Base-by-base conservation (phyloP, 129 eudicot species). In the Flaveria bidentis region DNA sequence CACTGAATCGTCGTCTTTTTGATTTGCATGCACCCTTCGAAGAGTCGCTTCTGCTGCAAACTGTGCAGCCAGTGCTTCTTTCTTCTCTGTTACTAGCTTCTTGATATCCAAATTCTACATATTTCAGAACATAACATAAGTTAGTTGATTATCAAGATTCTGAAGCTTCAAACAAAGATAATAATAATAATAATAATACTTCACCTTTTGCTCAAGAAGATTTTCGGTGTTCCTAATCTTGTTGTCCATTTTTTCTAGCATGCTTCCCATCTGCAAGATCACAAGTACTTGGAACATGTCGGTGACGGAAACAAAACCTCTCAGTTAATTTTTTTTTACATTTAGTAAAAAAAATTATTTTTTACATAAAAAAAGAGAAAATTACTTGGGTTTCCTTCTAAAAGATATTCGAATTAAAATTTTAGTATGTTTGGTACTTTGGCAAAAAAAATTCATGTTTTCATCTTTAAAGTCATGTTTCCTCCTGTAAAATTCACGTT, bases 1-100 rank as follows among this genome's bases (percentile, higher is more conserved):
- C 33, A 89, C 71, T 70, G 84, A 83, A 78, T 89, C 84, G n/a
- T 89, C 84, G 9, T 95, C 94, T 74, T 86, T 91, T 79, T 87
- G 96, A 81, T 81, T 79, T 55, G 92, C 90, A 25, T 95, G 73
- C 52, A 95, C 94, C 75, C 99, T 84, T 80, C 97, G 81, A 49
- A 95, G 94, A 45, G 97, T 84, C 67, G 96, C 93, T 82, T 95
- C 99, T 26, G 91, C 97, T 56, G 99, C 97, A 82, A 83, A 91
- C 80, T 91, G 99, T 67, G 99, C 96, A 65, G 92, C 84, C 78
- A 91, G 63, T 68, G 97, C 96, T 80, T 89, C 94, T 81, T 83
- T 95, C 87, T 89, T 95, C 64, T 91, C 99, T 45, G 87, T 73
- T 51, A 36, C 69, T 66, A 95, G 86, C 73, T 89, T 95, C 81